Conservation (phyloP, 2,329 filamentous ascomycete species). For the Epichloe aotearoae region DNA sequence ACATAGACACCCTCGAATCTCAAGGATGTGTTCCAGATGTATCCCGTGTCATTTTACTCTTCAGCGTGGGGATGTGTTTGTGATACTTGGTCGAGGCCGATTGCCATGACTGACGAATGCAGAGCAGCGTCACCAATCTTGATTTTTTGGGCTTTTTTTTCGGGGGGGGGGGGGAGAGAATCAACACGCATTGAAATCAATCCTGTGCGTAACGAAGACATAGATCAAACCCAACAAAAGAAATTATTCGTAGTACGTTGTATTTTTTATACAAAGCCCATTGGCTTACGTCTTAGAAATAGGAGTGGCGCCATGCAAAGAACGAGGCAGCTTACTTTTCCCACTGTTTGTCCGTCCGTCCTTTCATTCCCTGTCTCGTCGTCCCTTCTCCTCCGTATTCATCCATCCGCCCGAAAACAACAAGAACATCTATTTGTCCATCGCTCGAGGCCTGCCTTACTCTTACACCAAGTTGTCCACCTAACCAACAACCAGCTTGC, state of each 20-base stretch:
- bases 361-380: neutral
- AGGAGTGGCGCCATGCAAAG: constrained; percentile 14
- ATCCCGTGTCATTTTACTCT: neutral
- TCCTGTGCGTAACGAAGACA: neutral
- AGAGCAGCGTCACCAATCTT: neutral
- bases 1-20: neutral
- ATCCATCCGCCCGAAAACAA: neutral
- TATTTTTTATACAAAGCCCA: constrained; percentile 25
- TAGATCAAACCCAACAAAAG: neutral
- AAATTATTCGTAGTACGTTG: constrained; percentile 16
- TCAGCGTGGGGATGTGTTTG: neutral
- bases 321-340: constrained; percentile 4
- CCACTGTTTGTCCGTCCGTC: neutral
- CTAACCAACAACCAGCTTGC: constrained; percentile 88
- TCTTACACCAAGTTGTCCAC: constrained; percentile 9
- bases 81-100: neutral
- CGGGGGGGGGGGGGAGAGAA: too few relatives aligned
- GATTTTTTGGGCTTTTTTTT: too few relatives aligned
- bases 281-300: constrained; percentile 23
- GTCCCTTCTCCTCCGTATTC: constrained; percentile 11
- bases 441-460: constrained; percentile 5
- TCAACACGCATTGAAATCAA: too few relatives aligned
- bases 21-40: neutral
- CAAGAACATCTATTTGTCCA: constrained; percentile 7
- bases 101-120: neutral